Percentiles rank a stretch among this genome's conserved stretches.
These are phyloP conservation scores for Ophiostoma ulmi DNA, from an alignment of 2,329 filamentous ascomycete species.

Conservation along the genomic window DNA sequence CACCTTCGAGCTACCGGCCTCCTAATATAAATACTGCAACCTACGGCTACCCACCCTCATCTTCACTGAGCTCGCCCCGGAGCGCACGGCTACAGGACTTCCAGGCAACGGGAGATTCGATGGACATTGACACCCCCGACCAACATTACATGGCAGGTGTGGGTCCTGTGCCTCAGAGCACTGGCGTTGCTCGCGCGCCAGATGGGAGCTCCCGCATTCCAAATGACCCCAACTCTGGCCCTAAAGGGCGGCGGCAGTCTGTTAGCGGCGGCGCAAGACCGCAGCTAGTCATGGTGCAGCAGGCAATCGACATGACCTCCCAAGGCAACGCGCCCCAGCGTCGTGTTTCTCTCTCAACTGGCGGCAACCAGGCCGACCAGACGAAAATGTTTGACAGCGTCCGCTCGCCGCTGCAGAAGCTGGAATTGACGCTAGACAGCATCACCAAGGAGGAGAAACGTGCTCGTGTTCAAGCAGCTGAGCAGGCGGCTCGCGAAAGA, in stretches of 20 bases:
- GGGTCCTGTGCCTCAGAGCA: not conserved
- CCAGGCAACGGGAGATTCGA: slow-evolving; percentile 23
- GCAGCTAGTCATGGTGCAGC: slow-evolving; percentile 20
- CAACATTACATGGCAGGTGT: slow-evolving; percentile 33
- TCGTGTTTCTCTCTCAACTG: slow-evolving; percentile 15
- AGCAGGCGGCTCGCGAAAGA: slow-evolving; percentile 64
- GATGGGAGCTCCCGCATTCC: slow-evolving; percentile 21
- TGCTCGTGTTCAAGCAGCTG: slow-evolving; percentile 75
- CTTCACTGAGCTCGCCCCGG: slow-evolving; percentile 11
- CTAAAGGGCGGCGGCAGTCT: slow-evolving; percentile 28
- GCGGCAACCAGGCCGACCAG: slow-evolving; percentile 33
- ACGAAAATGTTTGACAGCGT: slow-evolving; percentile 67
- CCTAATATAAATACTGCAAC: slow-evolving; percentile 34
- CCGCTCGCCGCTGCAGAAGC: slow-evolving; percentile 84
- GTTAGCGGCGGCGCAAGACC: slow-evolving; percentile 21
- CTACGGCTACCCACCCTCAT: slow-evolving; percentile 28
- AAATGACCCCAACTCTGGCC: slow-evolving; percentile 31
- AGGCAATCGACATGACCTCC: slow-evolving; percentile 25
- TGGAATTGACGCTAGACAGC: slow-evolving; percentile 84
- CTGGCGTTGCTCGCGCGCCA: not conserved
- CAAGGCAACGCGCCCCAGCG: slow-evolving; percentile 3
- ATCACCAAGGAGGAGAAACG: slow-evolving; percentile 96
- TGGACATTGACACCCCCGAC: slow-evolving; percentile 29
- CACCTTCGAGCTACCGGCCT: slow-evolving; percentile 53
- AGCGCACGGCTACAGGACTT: slow-evolving; percentile 27